phyloP scores from a whole-genome alignment of 805 yeast species.

The Allodekkera sacchari region DNA sequence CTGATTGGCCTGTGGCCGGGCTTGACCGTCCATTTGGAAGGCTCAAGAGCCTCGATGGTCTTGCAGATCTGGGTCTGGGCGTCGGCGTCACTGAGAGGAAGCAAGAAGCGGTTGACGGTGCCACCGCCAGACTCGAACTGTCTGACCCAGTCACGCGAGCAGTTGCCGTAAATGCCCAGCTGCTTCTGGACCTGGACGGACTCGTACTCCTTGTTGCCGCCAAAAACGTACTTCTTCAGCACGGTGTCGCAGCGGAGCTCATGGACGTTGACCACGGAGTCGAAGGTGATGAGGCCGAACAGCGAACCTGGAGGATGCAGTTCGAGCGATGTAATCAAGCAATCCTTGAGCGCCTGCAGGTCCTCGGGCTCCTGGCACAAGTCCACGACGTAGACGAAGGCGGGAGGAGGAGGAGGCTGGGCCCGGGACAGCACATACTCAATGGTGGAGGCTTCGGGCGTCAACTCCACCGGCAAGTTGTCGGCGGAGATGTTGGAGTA shows the following conservation, averaged over 20 bases:
- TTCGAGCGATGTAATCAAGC: conserved; percentile 65
- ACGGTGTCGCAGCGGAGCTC: conserved; percentile 60
- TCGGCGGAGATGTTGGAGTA: conserved; percentile 71
- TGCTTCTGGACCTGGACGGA: conserved; percentile 28
- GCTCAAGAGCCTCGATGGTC: conserved; percentile 64
- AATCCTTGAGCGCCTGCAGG: conserved; percentile 72
- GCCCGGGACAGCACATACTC: conserved; percentile 72
- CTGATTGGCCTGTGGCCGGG: conserved; percentile 80
- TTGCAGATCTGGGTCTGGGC: conserved; percentile 80
- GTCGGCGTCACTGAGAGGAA: conserved; percentile 26
- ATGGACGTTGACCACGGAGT: conserved; percentile 86
- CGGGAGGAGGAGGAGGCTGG: conserved; percentile 66
- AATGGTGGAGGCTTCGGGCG: conserved; percentile 60
- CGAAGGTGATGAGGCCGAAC: conserved; percentile 81
- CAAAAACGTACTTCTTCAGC: conserved; percentile 71
- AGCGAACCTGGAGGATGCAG: conserved; percentile 85
- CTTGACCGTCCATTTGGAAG: conserved; percentile 68
- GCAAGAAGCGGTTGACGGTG: conserved; percentile 31
- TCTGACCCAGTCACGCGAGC: conserved; percentile 27
- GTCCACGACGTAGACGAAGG: conserved; percentile 80
- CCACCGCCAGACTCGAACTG: conserved; percentile 32
- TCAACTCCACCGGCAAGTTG: conserved; percentile 74
- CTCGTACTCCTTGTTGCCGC: conserved; percentile 79
- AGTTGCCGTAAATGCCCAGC: conserved; percentile 27
- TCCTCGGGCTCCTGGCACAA: conserved; percentile 86